Evolutionary conservation across 2,329 filamentous ascomycete genomes (phyloP), one percentile per base, ranked within the genome.

Genomic region (Nemania sp.): DNA sequence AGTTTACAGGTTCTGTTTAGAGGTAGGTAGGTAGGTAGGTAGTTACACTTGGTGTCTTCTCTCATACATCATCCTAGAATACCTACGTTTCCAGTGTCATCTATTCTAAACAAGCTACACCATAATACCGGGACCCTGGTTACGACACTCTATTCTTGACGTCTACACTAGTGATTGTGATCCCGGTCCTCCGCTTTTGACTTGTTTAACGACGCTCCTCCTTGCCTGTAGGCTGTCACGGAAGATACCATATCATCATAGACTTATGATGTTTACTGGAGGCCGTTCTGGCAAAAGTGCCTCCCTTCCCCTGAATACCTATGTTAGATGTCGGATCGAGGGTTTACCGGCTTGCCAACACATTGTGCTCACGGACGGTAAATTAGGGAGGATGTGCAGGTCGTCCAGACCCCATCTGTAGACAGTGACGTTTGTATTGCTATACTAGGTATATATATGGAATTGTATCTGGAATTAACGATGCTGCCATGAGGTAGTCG

Each of bases 351-450:
- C 37, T 53, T 55, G 42, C 29, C 35, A 42, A 39, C 46, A 37
- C 54, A 57, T 61, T 50, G n/a, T 57, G 20, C 42, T 57, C 32
- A 57, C 50, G 59, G 43, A 43, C n/a, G 51, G 42, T 48, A 61
- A 32, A 50, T 53, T 57, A 60, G 54, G 18, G 39, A 46, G 20
- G 21, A 18, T 37, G 45, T 57, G 59, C 35, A 34, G 39, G 53
- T 45, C 9, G 37, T 57, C 43, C 25, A 29, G 7, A 3, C 49
- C 32, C 37, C 21, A 39, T 46, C 45, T 3, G 34, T 11, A 7
- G 42, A 29, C 29, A 25, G 18, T 40, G 25, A 29, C 25, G 53
- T 42, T 43, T 56, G 48, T 29, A 35, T 53, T 45, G 49, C 43
- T 18, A 37, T 17, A 49, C 39, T 49, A 45, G n/a, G n/a, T n/a